phyloP scores from a whole-genome alignment of 257 asterid genomes.

The Solanum piurae region DNA sequence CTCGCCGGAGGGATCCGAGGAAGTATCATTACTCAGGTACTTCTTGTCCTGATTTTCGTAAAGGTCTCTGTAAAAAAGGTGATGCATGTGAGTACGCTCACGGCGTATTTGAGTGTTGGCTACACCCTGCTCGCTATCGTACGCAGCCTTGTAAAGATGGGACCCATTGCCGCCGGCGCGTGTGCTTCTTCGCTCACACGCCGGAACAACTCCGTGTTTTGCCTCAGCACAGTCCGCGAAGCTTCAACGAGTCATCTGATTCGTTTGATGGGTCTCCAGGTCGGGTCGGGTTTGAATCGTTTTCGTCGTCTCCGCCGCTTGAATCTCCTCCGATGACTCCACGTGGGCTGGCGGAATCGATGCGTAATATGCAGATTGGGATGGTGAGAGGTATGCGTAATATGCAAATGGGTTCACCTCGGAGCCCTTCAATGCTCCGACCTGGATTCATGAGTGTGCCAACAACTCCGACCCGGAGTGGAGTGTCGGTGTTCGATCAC shows the following conservation, averaged over 20 bases:
- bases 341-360: slow-evolving; percentile 40
- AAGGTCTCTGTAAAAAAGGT: slow-evolving; percentile 54
- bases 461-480: slow-evolving; percentile 39
- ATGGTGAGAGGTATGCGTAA: slow-evolving; percentile 29
- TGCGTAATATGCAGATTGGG: slow-evolving; percentile 53
- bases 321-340: slow-evolving; percentile 63
- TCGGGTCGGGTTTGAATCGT: slow-evolving; percentile 24
- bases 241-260: slow-evolving; percentile 1
- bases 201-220: slow-evolving; percentile 62
- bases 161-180: slow-evolving; percentile 70
- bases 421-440: slow-evolving; percentile 29
- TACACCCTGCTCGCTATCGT: slow-evolving; percentile 85
- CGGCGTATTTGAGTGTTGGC: slow-evolving; percentile 95
- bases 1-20: slow-evolving; percentile 78
- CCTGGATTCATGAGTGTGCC: slow-evolving; percentile 58
- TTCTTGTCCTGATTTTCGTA: slow-evolving; percentile 71
- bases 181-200: slow-evolving; percentile 88
- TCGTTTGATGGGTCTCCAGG: slow-evolving; percentile 32
- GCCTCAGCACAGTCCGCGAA: slow-evolving; percentile 14
- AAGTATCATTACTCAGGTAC: slow-evolving; percentile 60
- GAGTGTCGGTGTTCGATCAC: slow-evolving; percentile 25
- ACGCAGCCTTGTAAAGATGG: slow-evolving; percentile 93
- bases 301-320: slow-evolving; percentile 36
- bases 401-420: slow-evolving; percentile 43
- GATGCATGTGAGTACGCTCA: slow-evolving; percentile 87